These are phyloP conservation scores for Tetrapisispora iriomotensis DNA, from an alignment of 805 yeast species.

Conservation along the genomic window DNA sequence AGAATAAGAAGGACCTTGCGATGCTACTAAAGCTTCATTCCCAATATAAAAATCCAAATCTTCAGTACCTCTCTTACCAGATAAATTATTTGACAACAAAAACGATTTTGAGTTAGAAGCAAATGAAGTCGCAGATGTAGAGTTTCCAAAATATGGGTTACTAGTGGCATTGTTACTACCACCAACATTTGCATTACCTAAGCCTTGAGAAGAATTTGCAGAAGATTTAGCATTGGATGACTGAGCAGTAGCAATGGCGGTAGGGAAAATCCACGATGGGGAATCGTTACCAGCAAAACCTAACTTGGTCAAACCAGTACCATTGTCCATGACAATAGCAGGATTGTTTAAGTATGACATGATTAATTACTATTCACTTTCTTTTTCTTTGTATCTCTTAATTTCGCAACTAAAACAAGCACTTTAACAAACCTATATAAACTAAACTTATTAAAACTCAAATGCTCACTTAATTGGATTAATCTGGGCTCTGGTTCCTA, in stretches of 20 bases:
- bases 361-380: no score
- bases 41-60: constrained; percentile 93
- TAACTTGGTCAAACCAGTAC: constrained; percentile 94
- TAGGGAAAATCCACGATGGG: constrained; percentile 94
- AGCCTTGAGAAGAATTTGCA: constrained; percentile 29
- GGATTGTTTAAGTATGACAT: constrained; percentile 70
- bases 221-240: constrained; percentile 31
- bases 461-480: no score
- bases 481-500: no score
- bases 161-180: constrained; percentile 17
- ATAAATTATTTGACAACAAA: constrained; percentile 33
- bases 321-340: constrained; percentile 96
- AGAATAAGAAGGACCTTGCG: constrained; percentile 85
- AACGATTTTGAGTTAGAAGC: constrained; percentile 20
- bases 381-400: no score
- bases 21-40: constrained; percentile 84
- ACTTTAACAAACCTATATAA: no score
- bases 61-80: constrained; percentile 79
- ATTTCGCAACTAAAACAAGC: no score
- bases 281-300: constrained; percentile 99
- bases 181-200: constrained; percentile 31
- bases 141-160: constrained; percentile 26
- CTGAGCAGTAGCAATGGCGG: constrained; percentile 75
- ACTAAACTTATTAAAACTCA: no score
- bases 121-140: constrained; percentile 31